phyloP scores from a whole-genome alignment of 345 rosid species.

The Citrus sp. region DNA sequence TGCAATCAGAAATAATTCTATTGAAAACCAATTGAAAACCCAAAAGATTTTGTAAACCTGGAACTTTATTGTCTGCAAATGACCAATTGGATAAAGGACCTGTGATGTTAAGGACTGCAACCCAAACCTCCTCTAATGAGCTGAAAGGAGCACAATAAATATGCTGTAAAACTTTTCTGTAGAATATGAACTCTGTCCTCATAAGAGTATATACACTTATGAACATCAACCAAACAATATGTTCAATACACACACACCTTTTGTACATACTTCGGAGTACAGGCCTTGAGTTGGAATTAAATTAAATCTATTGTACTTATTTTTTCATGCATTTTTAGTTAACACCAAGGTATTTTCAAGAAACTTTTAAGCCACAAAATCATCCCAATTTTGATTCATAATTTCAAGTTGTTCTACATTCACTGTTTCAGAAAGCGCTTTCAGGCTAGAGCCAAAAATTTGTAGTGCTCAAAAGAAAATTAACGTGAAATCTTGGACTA shows the following conservation, averaged over 20 bases:
- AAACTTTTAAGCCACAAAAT: neutral
- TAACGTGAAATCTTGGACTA: neutral
- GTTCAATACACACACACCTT: neutral
- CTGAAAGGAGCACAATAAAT: slow-evolving; percentile 37
- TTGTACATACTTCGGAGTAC: neutral
- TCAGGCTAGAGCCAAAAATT: neutral
- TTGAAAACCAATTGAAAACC: neutral
- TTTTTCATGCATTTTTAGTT: neutral
- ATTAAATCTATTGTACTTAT: neutral
- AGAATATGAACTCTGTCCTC: neutral
- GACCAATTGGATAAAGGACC: slow-evolving; percentile 97
- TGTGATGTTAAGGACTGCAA: slow-evolving; percentile 80
- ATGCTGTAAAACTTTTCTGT: neutral
- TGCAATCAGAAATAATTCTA: neutral
- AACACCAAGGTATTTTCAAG: neutral
- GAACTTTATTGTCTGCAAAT: slow-evolving; percentile 67
- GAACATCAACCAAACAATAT: neutral
- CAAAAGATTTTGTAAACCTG: slow-evolving; percentile 40
- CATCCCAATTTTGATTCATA: too few relatives aligned
- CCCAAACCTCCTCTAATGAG: slow-evolving; percentile 87
- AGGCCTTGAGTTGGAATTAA: neutral
- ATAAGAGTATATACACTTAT: too few relatives aligned
- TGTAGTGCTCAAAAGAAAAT: neutral
- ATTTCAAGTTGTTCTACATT: neutral
- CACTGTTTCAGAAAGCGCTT: neutral